Conservation (phyloP, 345 rosid species). For the Capsella bursapastoris region DNA sequence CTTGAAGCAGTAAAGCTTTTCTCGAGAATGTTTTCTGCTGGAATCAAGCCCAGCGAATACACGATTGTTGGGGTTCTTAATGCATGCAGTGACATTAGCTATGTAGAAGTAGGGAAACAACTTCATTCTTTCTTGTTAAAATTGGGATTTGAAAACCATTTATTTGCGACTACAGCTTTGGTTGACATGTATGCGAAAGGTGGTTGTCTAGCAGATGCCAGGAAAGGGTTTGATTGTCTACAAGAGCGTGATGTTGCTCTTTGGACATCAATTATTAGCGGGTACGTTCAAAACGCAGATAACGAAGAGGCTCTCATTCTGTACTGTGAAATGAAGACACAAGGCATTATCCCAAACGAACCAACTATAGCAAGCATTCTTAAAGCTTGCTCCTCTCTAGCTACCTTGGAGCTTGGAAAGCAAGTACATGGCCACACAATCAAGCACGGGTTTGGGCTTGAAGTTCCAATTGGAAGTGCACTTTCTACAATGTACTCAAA, state of each 20-base stretch:
- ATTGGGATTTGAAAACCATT: constrained; percentile 67
- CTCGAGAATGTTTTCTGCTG: constrained; percentile 66
- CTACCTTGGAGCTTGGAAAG: constrained; percentile 62
- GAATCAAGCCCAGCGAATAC: constrained; percentile 65
- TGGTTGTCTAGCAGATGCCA: constrained; percentile 54
- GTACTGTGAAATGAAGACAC: constrained; percentile 60
- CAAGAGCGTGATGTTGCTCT: constrained; percentile 62
- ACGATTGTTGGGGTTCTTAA: constrained; percentile 81
- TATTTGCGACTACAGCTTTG: constrained; percentile 64
- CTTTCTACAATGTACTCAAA: constrained; percentile 63
- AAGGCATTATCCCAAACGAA: constrained; percentile 65
- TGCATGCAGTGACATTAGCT: constrained; percentile 72
- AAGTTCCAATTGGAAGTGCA: constrained; percentile 58
- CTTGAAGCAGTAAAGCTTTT: constrained; percentile 61
- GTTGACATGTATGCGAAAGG: constrained; percentile 81
- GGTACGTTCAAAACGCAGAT: constrained; percentile 61
- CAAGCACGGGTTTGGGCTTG: constrained; percentile 54
- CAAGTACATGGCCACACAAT: constrained; percentile 71
- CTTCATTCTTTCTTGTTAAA: constrained; percentile 64
- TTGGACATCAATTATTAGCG: constrained; percentile 78
- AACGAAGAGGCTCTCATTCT: constrained; percentile 60
- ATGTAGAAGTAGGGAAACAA: constrained; percentile 72
- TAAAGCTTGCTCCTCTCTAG: constrained; percentile 63
- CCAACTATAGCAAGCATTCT: constrained; percentile 71
- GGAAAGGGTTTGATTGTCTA: constrained; percentile 61